Evolutionary conservation across 1,284 basidiomycete genomes (phyloP), one percentile per base, ranked within the genome.

Genomic region (Ustilago lituana): DNA sequence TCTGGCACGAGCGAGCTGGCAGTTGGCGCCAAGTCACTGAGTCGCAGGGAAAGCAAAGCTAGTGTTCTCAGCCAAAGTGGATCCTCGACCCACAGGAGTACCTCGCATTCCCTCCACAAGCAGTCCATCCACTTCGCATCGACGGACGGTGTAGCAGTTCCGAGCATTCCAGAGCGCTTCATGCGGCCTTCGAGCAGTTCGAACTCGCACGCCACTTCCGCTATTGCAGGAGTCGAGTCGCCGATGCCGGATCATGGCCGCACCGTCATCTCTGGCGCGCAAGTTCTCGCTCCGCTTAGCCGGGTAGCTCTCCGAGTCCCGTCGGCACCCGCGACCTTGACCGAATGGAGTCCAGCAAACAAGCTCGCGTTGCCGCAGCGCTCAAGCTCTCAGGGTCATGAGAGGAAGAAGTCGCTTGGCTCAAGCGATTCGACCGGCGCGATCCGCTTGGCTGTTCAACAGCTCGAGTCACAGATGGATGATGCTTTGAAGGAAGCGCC

Each of bases 381-480:
- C 11, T 71, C 68, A 3, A 62, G 53, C 54, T 71, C 63, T 7
- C 68, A 71, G 20, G 57, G 57, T 1, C 54, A 66, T 27, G 68
- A 51, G 6, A 45, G 51, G 14, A 36, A 54, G 20, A 64, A 57
- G 29, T 65, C 55, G 32, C 61, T 61, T 6, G 53, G 20, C 2
- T 57, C 61, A 5, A 55, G 49, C 43, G 67, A 61, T 9, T 60
- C 61, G 1, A 45, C 33, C 1, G 54, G 61, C 35, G 74, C 59
- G 14, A 55, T 74, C 11, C 62, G 64, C 6, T 17, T 67, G 26
- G 68, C 74, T 15, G 36, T 77, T 4, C 53, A 51, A 35, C 68
- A 75, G 15, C 73, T 74, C 23, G 67, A 73, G 20, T 52, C 46
- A 8, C 69, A 73, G 10, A 77, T 75, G 74, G 73, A 78, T 33